These are phyloP conservation scores for Phaeosphaeria sp. DNA, from an alignment of 2,329 filamentous ascomycete species.

Conservation along the genomic window DNA sequence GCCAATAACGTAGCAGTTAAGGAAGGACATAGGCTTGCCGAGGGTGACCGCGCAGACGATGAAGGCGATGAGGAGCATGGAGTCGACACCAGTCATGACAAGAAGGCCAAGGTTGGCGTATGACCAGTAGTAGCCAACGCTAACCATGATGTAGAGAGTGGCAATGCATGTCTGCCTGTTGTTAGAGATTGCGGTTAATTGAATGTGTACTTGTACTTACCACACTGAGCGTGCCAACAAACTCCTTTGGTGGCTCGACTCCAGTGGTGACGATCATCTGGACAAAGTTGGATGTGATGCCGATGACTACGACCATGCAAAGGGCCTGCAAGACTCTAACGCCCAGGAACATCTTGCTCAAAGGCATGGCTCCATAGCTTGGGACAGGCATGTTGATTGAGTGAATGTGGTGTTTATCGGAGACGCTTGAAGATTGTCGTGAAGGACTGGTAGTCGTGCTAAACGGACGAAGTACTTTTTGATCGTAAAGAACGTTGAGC, in stretches of 20 bases:
- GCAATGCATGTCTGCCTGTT: conserved; percentile 74
- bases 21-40: conserved; percentile 79
- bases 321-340: conserved; percentile 74
- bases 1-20: conserved; percentile 70
- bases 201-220: conserved; percentile 61
- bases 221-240: conserved; percentile 80
- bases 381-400: conserved; percentile 59
- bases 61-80: conserved; percentile 74
- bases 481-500: conserved; percentile 37
- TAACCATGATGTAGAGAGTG: conserved; percentile 73
- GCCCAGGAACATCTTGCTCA: conserved; percentile 79
- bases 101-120: conserved; percentile 78
- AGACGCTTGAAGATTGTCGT: conserved; percentile 18
- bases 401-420: conserved; percentile 6
- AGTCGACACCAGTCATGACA: conserved; percentile 72
- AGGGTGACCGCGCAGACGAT: conserved; percentile 79
- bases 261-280: conserved; percentile 72
- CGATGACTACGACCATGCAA: conserved; percentile 77
- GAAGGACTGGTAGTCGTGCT: conserved; percentile 25
- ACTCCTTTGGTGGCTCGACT: conserved; percentile 71
- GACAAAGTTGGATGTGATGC: conserved; percentile 83
- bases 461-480: conserved; percentile 28
- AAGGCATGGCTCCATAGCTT: conserved; percentile 68
- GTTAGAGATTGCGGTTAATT: conserved; percentile 6
- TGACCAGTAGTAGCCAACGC: conserved; percentile 82